Percentiles rank a stretch among this genome's conserved stretches.
Evolutionary conservation across 2,329 filamentous ascomycete genomes (phyloP).

Genomic region (Neocucurbitaria cava): DNA sequence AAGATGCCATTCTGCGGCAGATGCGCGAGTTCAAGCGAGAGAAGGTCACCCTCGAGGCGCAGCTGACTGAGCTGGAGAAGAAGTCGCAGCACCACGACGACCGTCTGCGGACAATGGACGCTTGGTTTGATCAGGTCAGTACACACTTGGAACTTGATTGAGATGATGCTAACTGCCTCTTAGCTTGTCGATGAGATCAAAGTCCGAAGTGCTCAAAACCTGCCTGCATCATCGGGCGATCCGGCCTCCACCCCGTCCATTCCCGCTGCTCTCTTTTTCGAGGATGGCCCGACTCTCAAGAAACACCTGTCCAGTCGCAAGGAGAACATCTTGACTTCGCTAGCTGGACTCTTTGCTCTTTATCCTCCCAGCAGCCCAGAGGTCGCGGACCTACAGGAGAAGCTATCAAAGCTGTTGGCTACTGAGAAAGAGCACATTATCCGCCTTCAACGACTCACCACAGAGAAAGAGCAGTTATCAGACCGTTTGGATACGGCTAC

Average conservation of each 20-base stretch:
- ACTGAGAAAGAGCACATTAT: conserved; percentile 81
- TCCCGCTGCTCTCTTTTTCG: conserved; percentile 62
- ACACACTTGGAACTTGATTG: conserved; percentile 10
- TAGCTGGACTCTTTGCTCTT: conserved; percentile 70
- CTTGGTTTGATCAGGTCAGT: conserved; percentile 91
- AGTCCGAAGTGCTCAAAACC: conserved; percentile 49
- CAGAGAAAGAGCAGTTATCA: conserved; percentile 84
- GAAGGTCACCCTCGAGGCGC: conserved; percentile 79
- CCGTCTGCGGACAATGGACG: conserved; percentile 87
- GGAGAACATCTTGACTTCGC: conserved; percentile 75
- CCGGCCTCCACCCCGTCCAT: conserved; percentile 48
- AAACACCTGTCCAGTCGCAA: conserved; percentile 79
- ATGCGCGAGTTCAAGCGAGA: conserved; percentile 98
- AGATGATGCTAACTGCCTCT: conserved; percentile 33
- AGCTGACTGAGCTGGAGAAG: conserved; percentile 81
- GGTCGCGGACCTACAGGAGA: conserved; percentile 73
- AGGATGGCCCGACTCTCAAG: conserved; percentile 70
- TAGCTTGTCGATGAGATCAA: conserved; percentile 59
- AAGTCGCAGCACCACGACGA: conserved; percentile 86
- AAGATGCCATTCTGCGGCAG: conserved; percentile 95
- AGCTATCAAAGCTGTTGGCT: conserved; percentile 77
- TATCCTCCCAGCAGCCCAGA: conserved; percentile 66
- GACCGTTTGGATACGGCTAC: conserved; percentile 89
- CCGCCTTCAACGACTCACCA: conserved; percentile 75
- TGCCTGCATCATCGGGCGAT: conserved; percentile 28